Evolutionary conservation across 306 rosid genomes (phyloP), one percentile per base, ranked within the genome.

Genomic region (Amphicarpaea edgeworthii): DNA sequence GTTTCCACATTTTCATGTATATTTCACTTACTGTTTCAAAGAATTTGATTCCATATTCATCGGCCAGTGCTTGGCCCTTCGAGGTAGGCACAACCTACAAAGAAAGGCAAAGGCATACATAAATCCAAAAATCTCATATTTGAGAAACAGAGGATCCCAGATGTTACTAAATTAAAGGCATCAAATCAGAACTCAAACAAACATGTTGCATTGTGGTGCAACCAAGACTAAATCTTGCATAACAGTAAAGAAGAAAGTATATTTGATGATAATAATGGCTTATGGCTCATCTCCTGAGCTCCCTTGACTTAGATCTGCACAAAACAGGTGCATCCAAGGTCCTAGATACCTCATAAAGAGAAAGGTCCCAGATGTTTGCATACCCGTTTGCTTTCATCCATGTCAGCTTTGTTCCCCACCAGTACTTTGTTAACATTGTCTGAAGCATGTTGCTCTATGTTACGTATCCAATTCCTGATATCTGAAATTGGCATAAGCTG

Each of bases 381-480:
- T 85, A 92, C 98, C 96, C 97, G 88, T 89, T 86, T 92, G 83
- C 96, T 90, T 80, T 92, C 97, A 49, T 89, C 96, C 98, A 92
- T 90, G 84, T 95, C 98, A 12, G 97, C 97, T 87, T 95, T 95
- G 91, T 95, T 95, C 45, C 98, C 98, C 51, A 95, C 98, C 72
- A 95, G 83, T 77, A 95, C 87, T 85, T 90, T 95, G 90, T 90
- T 95, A 21, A 95, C 93, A 59, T 90, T 92, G 83, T 95, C 97
- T 12, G 97, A 92, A 77, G 98, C 97, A 85, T 92, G 97, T 57
- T 95, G 98, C 85, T 92, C 98, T 30, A 95, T 95, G 88, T 89
- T 95, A 70, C 90, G 93, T 82, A 92, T 95, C 98, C 98, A 95
- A 70, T 90, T 95, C 85, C 91, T 89, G 55, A 95, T 95, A 77